Evolutionary conservation across 1,284 basidiomycete species (phyloP), one percentile per base, ranked within the genome.

Genomic region (Wolfiporia cocos): DNA sequence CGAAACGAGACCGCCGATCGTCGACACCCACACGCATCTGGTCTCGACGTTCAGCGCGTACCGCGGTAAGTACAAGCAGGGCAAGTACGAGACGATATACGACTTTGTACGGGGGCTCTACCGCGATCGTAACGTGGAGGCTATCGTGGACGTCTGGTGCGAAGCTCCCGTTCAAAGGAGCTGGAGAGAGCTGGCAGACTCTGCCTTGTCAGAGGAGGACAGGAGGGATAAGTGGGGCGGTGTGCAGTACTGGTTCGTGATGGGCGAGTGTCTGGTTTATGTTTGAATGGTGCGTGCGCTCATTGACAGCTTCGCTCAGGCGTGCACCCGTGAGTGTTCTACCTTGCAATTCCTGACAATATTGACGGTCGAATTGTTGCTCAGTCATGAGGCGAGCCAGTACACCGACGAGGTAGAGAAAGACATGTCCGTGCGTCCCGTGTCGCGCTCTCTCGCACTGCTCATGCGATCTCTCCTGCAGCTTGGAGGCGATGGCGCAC

Each of bases 131-230:
- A 70, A 71, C 31, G 76, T 87, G 3, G 67, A 76, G 41, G 73
- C 78, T 4, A 71, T 90, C 44, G 75, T 90, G 4, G 87, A 91
- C 51, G 87, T 91, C 2, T 91, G 84, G 81, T 90, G 87, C 50
- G 87, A 90, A 53, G 83, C 83, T 0, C 81, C 84, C 0, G 73
- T 85, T 14, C 67, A 65, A 45, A 64, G 51, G 21, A 37, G 67
- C 0, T 90, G 85, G 85, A 74, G 67, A 51, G 80, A 81, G 48
- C 65, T 86, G 34, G 87, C 86, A 1, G 83, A 89, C 59, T 80
- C 82, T 1, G 83, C 85, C 2, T 22, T 81, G 46, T 70, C 61
- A 0, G 62, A 65, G 34, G 68, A 78, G 39, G 68, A 69, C 32
- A 66, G 74, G 44, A 55, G 56, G 19, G 56, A 60, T 3, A 65